Evolutionary conservation across 179 eudicot species (phyloP), one percentile per base, ranked within the genome.

Genomic region (Silene vulgaris): DNA sequence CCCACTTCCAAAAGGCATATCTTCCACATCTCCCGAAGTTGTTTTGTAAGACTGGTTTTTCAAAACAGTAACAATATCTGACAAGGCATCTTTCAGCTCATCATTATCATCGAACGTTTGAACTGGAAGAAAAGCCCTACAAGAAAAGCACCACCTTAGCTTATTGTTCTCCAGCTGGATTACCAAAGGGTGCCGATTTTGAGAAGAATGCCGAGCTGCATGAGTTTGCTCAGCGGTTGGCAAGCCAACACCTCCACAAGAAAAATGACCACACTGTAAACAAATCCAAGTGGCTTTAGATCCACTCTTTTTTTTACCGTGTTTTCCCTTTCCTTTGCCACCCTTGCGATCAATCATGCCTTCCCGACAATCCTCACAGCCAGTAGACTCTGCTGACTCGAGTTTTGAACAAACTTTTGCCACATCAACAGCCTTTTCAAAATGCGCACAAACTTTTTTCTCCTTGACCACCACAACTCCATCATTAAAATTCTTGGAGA

Each of bases 221-320:
- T 95, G 99, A 76, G 87, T 84, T 68, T 88, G 90, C 56, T 89
- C 89, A 64, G 72, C 82, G 19, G 88, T 87, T 1, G 97, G 99
- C 50, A 95, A 80, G 59, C 99, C 99, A 76, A 86, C 83, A 64
- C 93, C 96, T 77, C 99, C 99, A 79, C 99, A 95, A 8, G 87
- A 82, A 78, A 88, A 84, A 76, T 92, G 90, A 3, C 95, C 99
- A 71, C 99, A 95, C 64, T 90, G 88, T 81, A 95, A 82, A 77
- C 99, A 95, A 76, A 92, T 78, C 99, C 99, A 95, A 60, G 89
- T 89, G 66, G 95, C 89, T 82, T 84, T 90, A 17, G 85, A 73
- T 29, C 77, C 80, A 50, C 88, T 87, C 81, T 89, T 94, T 77
- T 86, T 92, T 79, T 86, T 90, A 17, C 86, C 88, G 0, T 88